phyloP scores from a whole-genome alignment of 177 flowering plant genomes.

The Vitis hybrid region DNA sequence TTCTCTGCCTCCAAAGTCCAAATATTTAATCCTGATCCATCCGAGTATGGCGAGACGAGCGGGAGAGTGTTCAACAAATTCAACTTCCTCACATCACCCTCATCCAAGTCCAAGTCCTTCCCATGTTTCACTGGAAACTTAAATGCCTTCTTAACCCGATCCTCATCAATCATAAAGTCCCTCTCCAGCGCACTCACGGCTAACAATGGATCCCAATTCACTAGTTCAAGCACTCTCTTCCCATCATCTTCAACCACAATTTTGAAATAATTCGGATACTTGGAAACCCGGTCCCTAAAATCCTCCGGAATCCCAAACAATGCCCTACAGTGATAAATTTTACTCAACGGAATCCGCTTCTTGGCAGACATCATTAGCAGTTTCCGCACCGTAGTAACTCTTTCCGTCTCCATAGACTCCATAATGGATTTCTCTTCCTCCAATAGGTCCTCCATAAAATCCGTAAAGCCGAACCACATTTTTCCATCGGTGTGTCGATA shows the following conservation, averaged over 20 bases:
- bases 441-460: constrained; percentile 69
- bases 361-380: constrained; percentile 83
- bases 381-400: constrained; percentile 65
- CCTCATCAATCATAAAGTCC: constrained; percentile 76
- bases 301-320: constrained; percentile 88
- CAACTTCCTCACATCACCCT: constrained; percentile 58
- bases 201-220: constrained; percentile 69
- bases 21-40: constrained; percentile 61
- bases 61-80: constrained; percentile 76
- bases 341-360: constrained; percentile 68
- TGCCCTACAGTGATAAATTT: constrained; percentile 66
- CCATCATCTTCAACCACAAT: constrained; percentile 64
- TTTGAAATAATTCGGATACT: constrained; percentile 67
- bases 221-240: constrained; percentile 62
- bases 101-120: constrained; percentile 62
- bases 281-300: constrained; percentile 70
- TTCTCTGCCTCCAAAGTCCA: constrained; percentile 95
- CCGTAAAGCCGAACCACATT: constrained; percentile 90
- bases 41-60: constrained; percentile 86
- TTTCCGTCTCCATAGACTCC: constrained; percentile 59
- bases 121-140: constrained; percentile 61
- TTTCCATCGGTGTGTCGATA: constrained; percentile 74
- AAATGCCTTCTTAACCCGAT: constrained; percentile 64
- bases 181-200: constrained; percentile 80
- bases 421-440: constrained; percentile 55